These are phyloP conservation scores for Glycyrrhiza uralensis DNA, from an alignment of 306 rosid species.

Conservation along the genomic window DNA sequence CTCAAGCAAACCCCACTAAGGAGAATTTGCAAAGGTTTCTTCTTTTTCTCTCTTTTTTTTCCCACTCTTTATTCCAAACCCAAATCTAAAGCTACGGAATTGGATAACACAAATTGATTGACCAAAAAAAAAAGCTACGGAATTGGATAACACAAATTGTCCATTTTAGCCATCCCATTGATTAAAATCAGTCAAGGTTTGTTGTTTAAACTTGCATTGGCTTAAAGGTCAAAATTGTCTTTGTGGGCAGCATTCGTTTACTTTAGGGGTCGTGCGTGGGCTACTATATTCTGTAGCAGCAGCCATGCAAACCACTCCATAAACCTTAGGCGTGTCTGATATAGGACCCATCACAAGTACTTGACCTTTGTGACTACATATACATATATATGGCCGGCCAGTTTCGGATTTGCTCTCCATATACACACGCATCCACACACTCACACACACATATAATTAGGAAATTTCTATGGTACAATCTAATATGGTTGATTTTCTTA, in stretches of 20 bases:
- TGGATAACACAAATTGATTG: slow-evolving; percentile 26
- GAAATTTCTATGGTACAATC: too few species aligned
- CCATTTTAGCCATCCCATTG: slow-evolving; percentile 38
- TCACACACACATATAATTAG: too few species aligned
- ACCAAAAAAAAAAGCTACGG: slow-evolving; percentile 62
- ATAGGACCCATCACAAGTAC: slow-evolving; percentile 49
- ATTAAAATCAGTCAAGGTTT: neutral
- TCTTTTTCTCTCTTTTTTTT: slow-evolving; percentile 38
- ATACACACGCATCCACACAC: too few species aligned
- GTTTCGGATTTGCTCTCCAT: slow-evolving; percentile 15
- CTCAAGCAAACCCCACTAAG: slow-evolving; percentile 61
- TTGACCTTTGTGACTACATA: slow-evolving; percentile 22
- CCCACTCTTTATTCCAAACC: slow-evolving; percentile 88
- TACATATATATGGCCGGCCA: neutral
- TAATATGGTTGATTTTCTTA: too few species aligned
- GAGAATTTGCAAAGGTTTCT: slow-evolving; percentile 49
- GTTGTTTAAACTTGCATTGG: slow-evolving; percentile 3
- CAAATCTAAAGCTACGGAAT: slow-evolving; percentile 58
- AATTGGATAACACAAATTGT: slow-evolving; percentile 24
- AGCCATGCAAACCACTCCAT: slow-evolving; percentile 46
- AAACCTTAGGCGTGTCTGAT: slow-evolving; percentile 33
- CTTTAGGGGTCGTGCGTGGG: slow-evolving; percentile 48
- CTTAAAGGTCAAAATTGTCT: slow-evolving; percentile 36
- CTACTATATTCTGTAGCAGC: slow-evolving; percentile 34
- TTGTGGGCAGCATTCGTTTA: slow-evolving; percentile 21